phyloP scores from a whole-genome alignment of 225 moss, liverwort and hornwort species.

The Lunularia cruciata region DNA sequence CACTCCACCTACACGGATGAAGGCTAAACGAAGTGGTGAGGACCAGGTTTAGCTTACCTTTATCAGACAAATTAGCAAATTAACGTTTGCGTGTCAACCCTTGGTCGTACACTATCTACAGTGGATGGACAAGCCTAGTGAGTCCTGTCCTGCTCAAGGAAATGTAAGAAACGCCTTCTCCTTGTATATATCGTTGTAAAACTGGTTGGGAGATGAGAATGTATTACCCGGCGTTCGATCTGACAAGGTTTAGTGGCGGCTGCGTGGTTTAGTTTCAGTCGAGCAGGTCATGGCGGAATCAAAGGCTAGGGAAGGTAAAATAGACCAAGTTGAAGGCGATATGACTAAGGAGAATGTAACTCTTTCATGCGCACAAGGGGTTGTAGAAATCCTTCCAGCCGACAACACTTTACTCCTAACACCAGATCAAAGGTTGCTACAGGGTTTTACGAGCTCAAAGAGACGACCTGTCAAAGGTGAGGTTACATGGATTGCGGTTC shows the following conservation, averaged over 20 bases:
- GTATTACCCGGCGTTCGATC: too few relatives aligned
- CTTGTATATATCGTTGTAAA: too few relatives aligned
- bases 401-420: neutral
- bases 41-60: too few relatives aligned
- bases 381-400: slow-evolving; percentile 22
- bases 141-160: too few relatives aligned
- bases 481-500: too few relatives aligned
- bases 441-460: neutral
- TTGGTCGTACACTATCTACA: too few relatives aligned
- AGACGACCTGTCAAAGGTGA: slow-evolving; percentile 1
- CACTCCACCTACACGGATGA: slow-evolving; percentile 52
- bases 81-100: too few relatives aligned
- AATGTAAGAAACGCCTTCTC: too few relatives aligned
- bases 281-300: slow-evolving; percentile 80
- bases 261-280: neutral
- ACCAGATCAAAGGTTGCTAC: slow-evolving; percentile 2
- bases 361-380: slow-evolving; percentile 32
- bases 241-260: neutral
- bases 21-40: slow-evolving; percentile 84
- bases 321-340: slow-evolving; percentile 29
- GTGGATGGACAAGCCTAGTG: too few relatives aligned
- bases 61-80: too few relatives aligned
- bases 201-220: too few relatives aligned
- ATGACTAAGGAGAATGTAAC: slow-evolving; percentile 16
- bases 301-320: slow-evolving; percentile 68